Percentiles rank a stretch among this genome's conserved stretches.
Evolutionary conservation across 2,329 filamentous ascomycete genomes (phyloP).

Genomic region (Plectosphaerella sp.): DNA sequence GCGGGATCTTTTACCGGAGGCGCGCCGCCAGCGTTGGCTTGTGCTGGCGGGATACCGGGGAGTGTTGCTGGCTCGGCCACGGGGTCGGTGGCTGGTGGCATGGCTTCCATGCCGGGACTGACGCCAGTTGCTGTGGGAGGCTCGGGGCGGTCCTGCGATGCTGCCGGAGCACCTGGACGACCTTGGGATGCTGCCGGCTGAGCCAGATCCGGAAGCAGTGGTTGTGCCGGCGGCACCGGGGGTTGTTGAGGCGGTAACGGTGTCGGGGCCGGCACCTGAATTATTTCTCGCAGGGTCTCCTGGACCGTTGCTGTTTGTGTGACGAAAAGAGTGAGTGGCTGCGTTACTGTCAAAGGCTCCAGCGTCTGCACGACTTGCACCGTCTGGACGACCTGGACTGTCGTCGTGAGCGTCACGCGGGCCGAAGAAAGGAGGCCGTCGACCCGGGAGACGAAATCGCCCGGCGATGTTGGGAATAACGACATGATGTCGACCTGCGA

Average conservation of each 20-base stretch:
- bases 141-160: too few relatives aligned
- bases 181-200: too few relatives aligned
- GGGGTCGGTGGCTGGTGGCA: not conserved
- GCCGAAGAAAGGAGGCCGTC: not conserved
- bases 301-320: not conserved
- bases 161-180: too few relatives aligned
- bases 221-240: too few relatives aligned
- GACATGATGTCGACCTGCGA: not conserved
- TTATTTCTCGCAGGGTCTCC: not conserved
- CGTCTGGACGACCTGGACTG: not conserved
- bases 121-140: too few relatives aligned
- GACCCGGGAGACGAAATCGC: not conserved
- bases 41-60: not conserved
- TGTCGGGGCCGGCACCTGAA: not conserved
- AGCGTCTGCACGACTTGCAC: not conserved
- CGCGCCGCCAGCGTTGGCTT: not conserved
- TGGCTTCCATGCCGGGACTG: not conserved
- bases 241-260: too few relatives aligned
- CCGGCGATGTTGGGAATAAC: not conserved
- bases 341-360: not conserved
- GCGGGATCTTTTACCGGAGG: constrained; percentile 4
- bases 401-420: not conserved
- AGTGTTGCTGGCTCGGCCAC: too few relatives aligned
- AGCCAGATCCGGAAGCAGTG: too few relatives aligned
- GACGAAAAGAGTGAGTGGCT: not conserved